Conservation (phyloP, 1,284 basidiomycete species). For the Vanrija sp. region DNA sequence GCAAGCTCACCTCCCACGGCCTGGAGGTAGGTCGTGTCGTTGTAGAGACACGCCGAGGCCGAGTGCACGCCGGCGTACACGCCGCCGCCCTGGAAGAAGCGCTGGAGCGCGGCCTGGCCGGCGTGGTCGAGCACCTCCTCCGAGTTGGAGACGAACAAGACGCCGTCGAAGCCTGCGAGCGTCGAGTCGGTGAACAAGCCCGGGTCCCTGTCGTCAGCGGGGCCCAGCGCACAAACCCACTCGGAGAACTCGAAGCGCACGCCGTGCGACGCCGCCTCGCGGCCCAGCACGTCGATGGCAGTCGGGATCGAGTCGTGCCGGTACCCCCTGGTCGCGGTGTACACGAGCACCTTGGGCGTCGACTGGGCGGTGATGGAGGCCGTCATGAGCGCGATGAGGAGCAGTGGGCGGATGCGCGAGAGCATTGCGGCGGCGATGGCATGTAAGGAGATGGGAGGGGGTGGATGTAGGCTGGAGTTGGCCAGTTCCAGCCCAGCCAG, state of each 20-base stretch:
- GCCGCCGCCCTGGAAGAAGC: slow-evolving; percentile 58
- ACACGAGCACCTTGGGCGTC: slow-evolving; percentile 36
- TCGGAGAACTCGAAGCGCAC: slow-evolving; percentile 65
- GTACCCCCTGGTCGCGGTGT: slow-evolving; percentile 44
- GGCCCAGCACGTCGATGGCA: slow-evolving; percentile 57
- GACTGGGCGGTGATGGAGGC: too few species aligned
- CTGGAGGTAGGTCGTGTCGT: slow-evolving; percentile 61
- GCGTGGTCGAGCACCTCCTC: slow-evolving; percentile 65
- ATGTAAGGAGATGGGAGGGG: too few species aligned
- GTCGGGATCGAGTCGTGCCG: slow-evolving; percentile 74
- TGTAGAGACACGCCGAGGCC: slow-evolving; percentile 64
- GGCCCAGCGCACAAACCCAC: slow-evolving; percentile 17
- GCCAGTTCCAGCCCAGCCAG: too few species aligned
- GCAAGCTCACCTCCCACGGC: slow-evolving; percentile 50
- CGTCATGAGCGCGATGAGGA: too few species aligned
- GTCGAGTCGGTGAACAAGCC: slow-evolving; percentile 58
- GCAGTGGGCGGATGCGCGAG: too few species aligned
- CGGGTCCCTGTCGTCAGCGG: slow-evolving; percentile 48
- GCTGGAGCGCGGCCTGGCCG: slow-evolving; percentile 61
- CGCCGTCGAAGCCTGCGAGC: slow-evolving; percentile 59
- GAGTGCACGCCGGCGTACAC: slow-evolving; percentile 51
- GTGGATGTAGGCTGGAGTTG: too few species aligned
- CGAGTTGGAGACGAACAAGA: slow-evolving; percentile 68
- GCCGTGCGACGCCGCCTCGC: slow-evolving; percentile 42
- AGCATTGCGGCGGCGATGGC: too few species aligned